Evolutionary conservation across 495 filamentous ascomycete genomes (phyloP), one percentile per base, ranked within the genome.

Genomic region (Lasiosphaeria ovina): DNA sequence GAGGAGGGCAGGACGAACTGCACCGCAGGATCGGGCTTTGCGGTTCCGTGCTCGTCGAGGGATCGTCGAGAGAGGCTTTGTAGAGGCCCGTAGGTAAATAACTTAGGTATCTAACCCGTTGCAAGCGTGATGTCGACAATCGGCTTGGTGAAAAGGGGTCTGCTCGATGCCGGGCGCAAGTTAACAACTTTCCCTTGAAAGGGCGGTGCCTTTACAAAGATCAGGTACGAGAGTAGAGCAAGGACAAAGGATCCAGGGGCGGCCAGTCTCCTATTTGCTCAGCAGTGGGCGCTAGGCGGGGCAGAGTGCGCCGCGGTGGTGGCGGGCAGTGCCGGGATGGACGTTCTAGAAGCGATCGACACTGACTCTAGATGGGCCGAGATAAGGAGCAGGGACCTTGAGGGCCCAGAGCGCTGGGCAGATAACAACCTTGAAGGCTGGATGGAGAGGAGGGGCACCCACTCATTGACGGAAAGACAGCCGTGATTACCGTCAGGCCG

Each of bases 281-380:
- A 32, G 33, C 50, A 44, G 35, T 31, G 55, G 55, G 44, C 52
- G 51, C 16, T 31, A 36, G 45, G 45, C 50, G 24, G 24, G 24
- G 16, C 61, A 53, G 45, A 14, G n/a, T 12, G n/a, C 50, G 48
- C 45, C 32, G 16, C 36, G 49, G 35, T 42, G 64, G 61, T 64
- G 64, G 64, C 61, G 54, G 63, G 52, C 56, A 16, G 47, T 47
- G 54, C n/a, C 33, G 32, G 45, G 54, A 44, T 51, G 16, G 48
- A 38, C n/a, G 62, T 66, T 65, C 64, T 64, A 64, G 64, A 66
- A 61, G 57, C 58, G 61, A 66, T 64, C 58, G 57, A 55, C 58
- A 36, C 44, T 48, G 44, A 44, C 32, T 16, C 17, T 45, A 33
- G 33, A 38, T 7, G 3, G 32, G 7, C 33, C 57, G 63, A 58